phyloP scores from a whole-genome alignment of 2,329 filamentous ascomycete genomes.

The Huntiella omanensis region DNA sequence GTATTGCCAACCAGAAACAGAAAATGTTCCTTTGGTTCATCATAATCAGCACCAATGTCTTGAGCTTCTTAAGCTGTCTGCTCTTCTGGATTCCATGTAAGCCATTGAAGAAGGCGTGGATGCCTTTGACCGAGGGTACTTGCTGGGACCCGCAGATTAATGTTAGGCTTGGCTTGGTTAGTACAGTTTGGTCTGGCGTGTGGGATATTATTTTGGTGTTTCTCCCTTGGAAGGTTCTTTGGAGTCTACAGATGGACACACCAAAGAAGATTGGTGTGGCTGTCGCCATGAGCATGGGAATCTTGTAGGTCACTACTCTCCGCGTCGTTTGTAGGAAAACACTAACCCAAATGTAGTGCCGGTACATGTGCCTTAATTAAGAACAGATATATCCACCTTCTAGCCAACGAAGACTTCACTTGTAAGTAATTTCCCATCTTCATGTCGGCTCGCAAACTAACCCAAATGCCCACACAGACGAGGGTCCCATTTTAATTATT shows the following conservation, averaged over 20 bases:
- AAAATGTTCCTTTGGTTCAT: constrained; percentile 15
- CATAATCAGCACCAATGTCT: constrained; percentile 14
- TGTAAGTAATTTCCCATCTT: constrained; percentile 1
- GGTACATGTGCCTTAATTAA: constrained; percentile 9
- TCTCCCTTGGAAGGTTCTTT: constrained; percentile 15
- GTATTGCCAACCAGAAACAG: constrained; percentile 15
- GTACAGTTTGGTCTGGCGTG: constrained; percentile 11
- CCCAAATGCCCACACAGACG: background rate
- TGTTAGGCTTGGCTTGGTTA: constrained; percentile 7
- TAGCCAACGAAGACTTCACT: constrained; percentile 6
- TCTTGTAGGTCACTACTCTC: constrained; percentile 14
- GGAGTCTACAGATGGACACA: constrained; percentile 15
- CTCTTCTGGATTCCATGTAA: constrained; percentile 16
- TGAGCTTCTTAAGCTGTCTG: constrained; percentile 13
- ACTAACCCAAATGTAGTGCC: background rate
- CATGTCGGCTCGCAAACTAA: background rate
- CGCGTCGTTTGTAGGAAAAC: background rate
- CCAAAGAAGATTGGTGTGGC: constrained; percentile 16
- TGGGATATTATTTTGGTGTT: constrained; percentile 14
- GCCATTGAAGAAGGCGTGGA: constrained; percentile 14
- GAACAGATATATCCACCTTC: background rate
- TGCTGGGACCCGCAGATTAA: constrained; percentile 13
- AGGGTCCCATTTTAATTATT: constrained; percentile 9
- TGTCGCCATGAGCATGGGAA: constrained; percentile 15
- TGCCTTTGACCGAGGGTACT: background rate